Evolutionary conservation across 352 stramenopile species (phyloP).

Genomic region (Phytopythium kandeliae): DNA sequence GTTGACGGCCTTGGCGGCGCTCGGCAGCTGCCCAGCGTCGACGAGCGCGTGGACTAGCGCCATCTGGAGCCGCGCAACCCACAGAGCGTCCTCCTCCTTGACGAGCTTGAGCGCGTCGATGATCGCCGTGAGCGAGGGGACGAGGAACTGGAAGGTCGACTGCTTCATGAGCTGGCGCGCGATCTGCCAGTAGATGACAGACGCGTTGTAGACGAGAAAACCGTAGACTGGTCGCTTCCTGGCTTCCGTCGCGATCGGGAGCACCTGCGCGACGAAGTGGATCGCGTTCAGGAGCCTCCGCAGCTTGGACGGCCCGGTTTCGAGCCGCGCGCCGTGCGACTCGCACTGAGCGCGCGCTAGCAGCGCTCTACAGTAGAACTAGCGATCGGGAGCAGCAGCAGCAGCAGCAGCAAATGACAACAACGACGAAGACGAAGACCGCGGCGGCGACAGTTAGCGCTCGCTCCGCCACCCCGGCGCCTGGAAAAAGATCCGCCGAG

Average conservation of each 20-base stretch:
- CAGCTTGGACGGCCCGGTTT: constrained; percentile 35
- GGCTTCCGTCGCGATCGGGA: constrained; percentile 62
- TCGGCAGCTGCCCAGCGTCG: constrained; percentile 52
- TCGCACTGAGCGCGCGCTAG: constrained; percentile 73
- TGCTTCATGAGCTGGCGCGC: constrained; percentile 79
- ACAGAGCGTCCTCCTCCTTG: constrained; percentile 66
- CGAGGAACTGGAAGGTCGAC: constrained; percentile 64
- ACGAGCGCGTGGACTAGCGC: constrained; percentile 63
- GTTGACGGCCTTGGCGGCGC: constrained; percentile 52
- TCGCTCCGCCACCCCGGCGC: no score
- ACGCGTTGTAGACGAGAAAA: constrained; percentile 91
- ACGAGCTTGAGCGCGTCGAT: constrained; percentile 65
- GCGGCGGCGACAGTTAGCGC: no score
- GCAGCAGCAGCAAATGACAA: background rate
- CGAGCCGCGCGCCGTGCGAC: constrained; percentile 28
- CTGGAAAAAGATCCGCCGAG: no score
- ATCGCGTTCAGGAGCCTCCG: constrained; percentile 68
- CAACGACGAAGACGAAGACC: no score
- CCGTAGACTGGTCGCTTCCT: constrained; percentile 71
- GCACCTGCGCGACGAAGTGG: constrained; percentile 61
- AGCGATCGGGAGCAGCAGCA: no score
- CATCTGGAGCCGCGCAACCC: constrained; percentile 58
- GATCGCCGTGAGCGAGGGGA: constrained; percentile 53
- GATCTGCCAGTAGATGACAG: constrained; percentile 83
- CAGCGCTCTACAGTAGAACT: constrained; percentile 87